Evolutionary conservation across 306 rosid genomes (phyloP), one percentile per base, ranked within the genome.

Genomic region (Ormosia emarginata): DNA sequence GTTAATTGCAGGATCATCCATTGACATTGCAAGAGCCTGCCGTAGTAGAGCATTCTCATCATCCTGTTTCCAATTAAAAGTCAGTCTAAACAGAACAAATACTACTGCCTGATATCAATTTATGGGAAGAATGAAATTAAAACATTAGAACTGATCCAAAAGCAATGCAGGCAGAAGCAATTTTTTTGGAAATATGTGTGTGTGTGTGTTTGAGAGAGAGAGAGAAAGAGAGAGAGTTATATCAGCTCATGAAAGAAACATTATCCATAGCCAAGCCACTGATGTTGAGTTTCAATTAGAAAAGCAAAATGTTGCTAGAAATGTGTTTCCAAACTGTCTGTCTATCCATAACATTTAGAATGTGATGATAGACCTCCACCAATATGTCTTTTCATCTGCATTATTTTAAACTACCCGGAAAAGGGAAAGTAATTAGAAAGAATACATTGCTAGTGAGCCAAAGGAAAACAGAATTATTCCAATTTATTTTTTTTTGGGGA

Each of bases 1-100:
- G 80, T 76, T 78, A 43, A 83, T 68, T 43, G 90, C 86, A 59
- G 99, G 97, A 52, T 92, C 97, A 79, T 96, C 97, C 99, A 96
- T 92, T 8, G 97, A 96, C 98, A 92, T 96, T 46, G 97, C 97
- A 89, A 96, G 99, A 44, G 99, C 99, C 88, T 90, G 97, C 84
- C 92, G 97, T 66, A 96, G 95, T 47, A 96, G 91, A 74, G 98
- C 97, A 83, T 89, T 96, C 74, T 96, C 99, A 18, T 87, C 90
- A 17, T 86, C 89, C 89, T 86, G 82, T 76, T 82, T 79, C 67
- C 53, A 68, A 49, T 50, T 68, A 71, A 61, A 68, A 49, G 29
- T 40, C 57, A 74, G 81, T 52, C 68, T 57, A 78, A 7, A 7
- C 47, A 59, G 39, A 65, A 58, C 15, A 81, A 67, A 34, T 30